Evolutionary conservation across 2,329 filamentous ascomycete genomes (phyloP).

Genomic region (Paecilomyces variotii): DNA sequence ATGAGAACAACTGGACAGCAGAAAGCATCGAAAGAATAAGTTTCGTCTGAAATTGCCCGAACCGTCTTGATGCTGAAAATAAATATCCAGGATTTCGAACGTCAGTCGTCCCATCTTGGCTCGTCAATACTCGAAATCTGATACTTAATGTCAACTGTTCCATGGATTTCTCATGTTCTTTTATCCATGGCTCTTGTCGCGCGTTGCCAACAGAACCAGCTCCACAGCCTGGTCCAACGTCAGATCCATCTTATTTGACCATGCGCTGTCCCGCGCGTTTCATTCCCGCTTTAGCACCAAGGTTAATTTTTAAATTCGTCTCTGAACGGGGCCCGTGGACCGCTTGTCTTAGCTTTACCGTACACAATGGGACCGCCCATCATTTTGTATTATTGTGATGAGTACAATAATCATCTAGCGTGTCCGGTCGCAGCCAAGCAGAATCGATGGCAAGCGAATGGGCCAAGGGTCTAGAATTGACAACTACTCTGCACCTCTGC

Average conservation of each 20-base stretch:
- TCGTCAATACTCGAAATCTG: not conserved
- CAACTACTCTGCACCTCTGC: not conserved
- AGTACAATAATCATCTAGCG: not conserved
- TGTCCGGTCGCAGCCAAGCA: not conserved
- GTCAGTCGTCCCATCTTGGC: not conserved
- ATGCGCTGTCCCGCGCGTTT: not conserved
- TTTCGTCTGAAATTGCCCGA: not conserved
- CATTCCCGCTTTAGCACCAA: not conserved
- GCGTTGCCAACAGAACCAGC: not conserved
- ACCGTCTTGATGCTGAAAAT: not conserved
- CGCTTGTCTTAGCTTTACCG: not conserved
- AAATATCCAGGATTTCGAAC: not conserved
- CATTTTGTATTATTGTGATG: not conserved
- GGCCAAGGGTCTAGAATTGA: not conserved
- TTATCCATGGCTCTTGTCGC: not conserved
- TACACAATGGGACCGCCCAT: not conserved
- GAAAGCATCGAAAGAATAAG: not conserved
- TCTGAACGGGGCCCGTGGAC: not conserved
- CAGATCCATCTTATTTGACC: not conserved
- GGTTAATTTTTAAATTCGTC: not conserved
- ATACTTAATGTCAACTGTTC: not conserved
- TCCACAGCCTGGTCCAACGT: not conserved
- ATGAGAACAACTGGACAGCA: no score
- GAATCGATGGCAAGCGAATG: not conserved
- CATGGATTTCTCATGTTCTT: not conserved